Evolutionary conservation across 108 stramenopile genomes (phyloP), one percentile per base, ranked within the genome.

Genomic region (Schizochytrium sp.): DNA sequence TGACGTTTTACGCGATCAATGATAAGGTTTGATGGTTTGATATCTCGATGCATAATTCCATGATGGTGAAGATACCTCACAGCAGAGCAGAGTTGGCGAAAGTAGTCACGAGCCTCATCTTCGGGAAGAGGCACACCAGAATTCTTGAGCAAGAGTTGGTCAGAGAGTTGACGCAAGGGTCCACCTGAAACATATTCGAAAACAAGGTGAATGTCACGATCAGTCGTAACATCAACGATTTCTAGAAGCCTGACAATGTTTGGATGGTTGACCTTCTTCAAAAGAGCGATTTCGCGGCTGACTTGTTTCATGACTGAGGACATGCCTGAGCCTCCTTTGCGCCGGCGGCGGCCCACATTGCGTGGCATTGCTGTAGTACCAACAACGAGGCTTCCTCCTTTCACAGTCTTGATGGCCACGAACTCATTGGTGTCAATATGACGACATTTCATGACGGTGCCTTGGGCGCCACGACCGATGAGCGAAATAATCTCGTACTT

Each of bases 21-120:
- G 97, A 99, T 98, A 90, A 99, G 97, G 91, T 99, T 99, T 95
- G 98, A 98, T 10, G 99, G 99, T 93, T 99, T 99, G 87, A 99
- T 98, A 94, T 99, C 99, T 88, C 99, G 94, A 92, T 99, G 99
- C 98, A 99, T 98, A 64, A 99, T 98, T 55, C 99, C 99, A 92
- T 99, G 99, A 61, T 96, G 97, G 94, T 99, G 99, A 89, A 98
- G 98, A 93, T 98, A 99, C 93, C 99, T 98, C 61, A 99, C 94
- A 3, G 98, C 99, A 92, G 98, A 98, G 72, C 98, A 94, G 46
- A 99, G 95, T 93, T 99, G 98, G 94, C 95, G 97, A 88, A 99
- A 98, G 94, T 99, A 99, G 90, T 97, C 99, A 46, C 99, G 95
- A 73, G 98, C 98, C 94, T 99, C 99, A 90, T 95, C 96, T 93